Base-by-base conservation (phyloP, 352 stramenopile species). In the Globisporangium heterothallicum region DNA sequence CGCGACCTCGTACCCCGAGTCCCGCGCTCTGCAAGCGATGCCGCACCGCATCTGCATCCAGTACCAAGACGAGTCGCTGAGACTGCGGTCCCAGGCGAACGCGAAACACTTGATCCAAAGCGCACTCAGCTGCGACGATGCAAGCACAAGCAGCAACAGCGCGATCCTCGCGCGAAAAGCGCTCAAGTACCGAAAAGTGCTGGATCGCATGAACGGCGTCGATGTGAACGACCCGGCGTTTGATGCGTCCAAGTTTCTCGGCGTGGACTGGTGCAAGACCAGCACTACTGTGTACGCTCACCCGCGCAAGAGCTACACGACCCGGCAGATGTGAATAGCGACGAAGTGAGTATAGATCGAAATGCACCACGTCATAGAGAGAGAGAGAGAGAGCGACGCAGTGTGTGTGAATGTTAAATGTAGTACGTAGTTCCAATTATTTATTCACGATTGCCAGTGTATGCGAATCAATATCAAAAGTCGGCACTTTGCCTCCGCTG, bases 151-250 rank as follows among this genome's bases (percentile, higher is more conserved):
- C n/a, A 25, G n/a, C 38, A 21, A 6, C 38, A 44, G 38, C 38
- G 38, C 38, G 13, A 6, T 6, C 21, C 6, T 44, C n/a, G 38
- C 38, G 6, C 6, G 21, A 13, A 44, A 44, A 44, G 38, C 38
- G 38, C 38, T 44, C 6, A 44, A 6, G 38, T 44, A 44, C 16
- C 38, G 38, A 6, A 6, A 60, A 27, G 6, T 48, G 34, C 36
- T 54, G 3, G 34, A 13, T 6, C 42, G 42, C 21, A 27, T 59
- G 53, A 12, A 16, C 6, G 32, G 29, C 6, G 53, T 59, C 7
- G 53, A 59, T 21, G 24, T 46, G 12, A 0, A 42, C 34, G 42
- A 59, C 32, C 53, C 53, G 22, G 26, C 22, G 2, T 59, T 59
- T 29, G 44, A 53, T 34, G 42, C 26, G 2, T 38, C 24, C 10